Base-by-base conservation (phyloP, 768 basidiomycete genomes). In the Panaeolus cyanescens region DNA sequence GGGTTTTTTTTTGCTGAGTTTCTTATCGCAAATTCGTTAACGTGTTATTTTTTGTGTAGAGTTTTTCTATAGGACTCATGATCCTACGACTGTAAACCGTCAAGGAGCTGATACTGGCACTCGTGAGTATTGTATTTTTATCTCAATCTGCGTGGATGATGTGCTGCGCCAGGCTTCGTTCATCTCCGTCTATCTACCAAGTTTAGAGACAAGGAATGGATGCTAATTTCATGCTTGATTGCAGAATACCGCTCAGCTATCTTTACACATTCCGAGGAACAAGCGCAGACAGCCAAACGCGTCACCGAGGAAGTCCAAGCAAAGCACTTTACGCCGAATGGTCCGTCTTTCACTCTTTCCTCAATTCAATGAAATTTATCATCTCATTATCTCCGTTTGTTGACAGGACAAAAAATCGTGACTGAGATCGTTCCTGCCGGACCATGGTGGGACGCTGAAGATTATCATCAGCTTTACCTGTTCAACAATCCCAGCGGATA, bases 21-120 rank as follows among this genome's bases (percentile, higher is more conserved):
- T 3, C 28, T 12, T 28, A 32, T 30, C 6, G 13, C 31, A 30
- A 36, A n/a, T 30, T 12, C 33, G 5, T 34, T 13, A 56, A 54
- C 32, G 17, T 56, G 20, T 22, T 15, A 17, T 58, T 31, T 45
- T 53, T 25, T 25, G 36, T 2, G 28, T 72, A 89, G 94, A 96
- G 74, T 96, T 95, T 80, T 96, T 96, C 76, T 96, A 95, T 74
- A 85, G 96, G 50, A 93, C 92, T 0, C 96, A 98, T 68, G 95
- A 97, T 65, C 93, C 96, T 2, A 96, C 95, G 39, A 92, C 92
- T 0, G 69, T 82, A 59, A 88, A 96, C 73, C 77, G 81, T 13
- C 95, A 96, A 71, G 95, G 95, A 30, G 80, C 68, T 1, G 94
- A 96, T 68, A 70, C 69, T 2, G 95, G 95, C 19, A 85, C 87